These are phyloP conservation scores for Suillus fuscotomentosus DNA, from an alignment of 768 basidiomycete genomes.

Conservation along the genomic window DNA sequence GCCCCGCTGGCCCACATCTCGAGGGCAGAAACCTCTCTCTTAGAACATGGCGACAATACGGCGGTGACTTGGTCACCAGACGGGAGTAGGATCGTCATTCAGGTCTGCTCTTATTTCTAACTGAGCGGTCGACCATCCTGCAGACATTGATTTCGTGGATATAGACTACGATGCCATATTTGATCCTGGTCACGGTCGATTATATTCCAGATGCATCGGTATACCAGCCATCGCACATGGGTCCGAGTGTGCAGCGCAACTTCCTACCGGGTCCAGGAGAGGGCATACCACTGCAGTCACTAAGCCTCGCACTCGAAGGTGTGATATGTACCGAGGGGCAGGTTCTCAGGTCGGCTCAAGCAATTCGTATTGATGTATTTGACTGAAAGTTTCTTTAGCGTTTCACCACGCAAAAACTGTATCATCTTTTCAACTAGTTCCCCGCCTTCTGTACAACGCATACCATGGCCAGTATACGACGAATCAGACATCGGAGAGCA, in stretches of 20 bases:
- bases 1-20: conserved; percentile 70
- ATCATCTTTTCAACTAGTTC: conserved; percentile 72
- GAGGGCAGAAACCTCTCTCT: conserved; percentile 72
- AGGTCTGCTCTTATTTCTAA: conserved; percentile 45
- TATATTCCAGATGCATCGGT: conserved; percentile 53
- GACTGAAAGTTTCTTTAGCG: conserved; percentile 38
- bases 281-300: conserved; percentile 63
- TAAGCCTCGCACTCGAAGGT: conserved; percentile 74
- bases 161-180: conserved; percentile 78
- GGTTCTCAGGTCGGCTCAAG: conserved; percentile 56
- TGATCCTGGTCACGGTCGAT: conserved; percentile 72
- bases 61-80: conserved; percentile 82
- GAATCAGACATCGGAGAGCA: conserved; percentile 36
- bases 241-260: conserved; percentile 51
- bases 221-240: conserved; percentile 53
- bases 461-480: conserved; percentile 73
- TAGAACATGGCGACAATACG: conserved; percentile 81
- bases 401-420: conserved; percentile 70
- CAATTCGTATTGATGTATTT: conserved; percentile 5
- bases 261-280: conserved; percentile 84
- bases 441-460: conserved; percentile 77
- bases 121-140: neutral
- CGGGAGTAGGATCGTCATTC: conserved; percentile 73
- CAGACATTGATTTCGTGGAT: conserved; percentile 5
- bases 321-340: conserved; percentile 77